Percentiles rank a stretch among this genome's conserved stretches.
Conservation (phyloP, 2,329 filamentous ascomycete species). For the Penicillium sp. region DNA sequence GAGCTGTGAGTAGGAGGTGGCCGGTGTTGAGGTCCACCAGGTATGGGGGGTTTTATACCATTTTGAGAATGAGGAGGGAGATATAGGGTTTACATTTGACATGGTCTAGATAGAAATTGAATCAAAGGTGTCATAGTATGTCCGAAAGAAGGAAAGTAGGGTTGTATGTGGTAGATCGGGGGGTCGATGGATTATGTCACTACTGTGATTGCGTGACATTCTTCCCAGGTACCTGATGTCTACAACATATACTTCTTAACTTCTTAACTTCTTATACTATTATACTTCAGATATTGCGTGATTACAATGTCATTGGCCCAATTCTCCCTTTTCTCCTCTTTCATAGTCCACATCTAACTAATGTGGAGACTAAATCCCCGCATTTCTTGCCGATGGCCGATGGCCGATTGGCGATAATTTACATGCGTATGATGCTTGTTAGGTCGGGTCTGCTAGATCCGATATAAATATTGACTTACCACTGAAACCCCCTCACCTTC, state of each 20-base stretch:
- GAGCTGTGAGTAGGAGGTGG: slow-evolving; percentile 18
- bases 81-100: background rate
- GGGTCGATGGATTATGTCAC: slow-evolving; percentile 1
- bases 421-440: background rate
- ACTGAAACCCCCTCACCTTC: background rate
- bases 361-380: background rate
- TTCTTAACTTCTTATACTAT: too few species aligned
- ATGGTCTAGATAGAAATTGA: background rate
- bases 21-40: background rate
- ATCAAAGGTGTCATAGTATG: background rate
- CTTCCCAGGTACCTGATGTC: too few species aligned
- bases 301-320: background rate
- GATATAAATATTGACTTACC: background rate
- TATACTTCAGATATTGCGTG: background rate
- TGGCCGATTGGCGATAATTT: slow-evolving; percentile 17
- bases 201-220: background rate
- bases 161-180: background rate
- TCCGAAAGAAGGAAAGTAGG: background rate
- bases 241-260: background rate
- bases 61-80: background rate
- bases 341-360: background rate
- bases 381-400: slow-evolving; percentile 13
- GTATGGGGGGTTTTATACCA: slow-evolving; percentile 14
- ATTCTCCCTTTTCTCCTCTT: background rate
- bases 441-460: background rate